phyloP scores from a whole-genome alignment of 495 filamentous ascomycete genomes.

The Neurospora sublineolata region DNA sequence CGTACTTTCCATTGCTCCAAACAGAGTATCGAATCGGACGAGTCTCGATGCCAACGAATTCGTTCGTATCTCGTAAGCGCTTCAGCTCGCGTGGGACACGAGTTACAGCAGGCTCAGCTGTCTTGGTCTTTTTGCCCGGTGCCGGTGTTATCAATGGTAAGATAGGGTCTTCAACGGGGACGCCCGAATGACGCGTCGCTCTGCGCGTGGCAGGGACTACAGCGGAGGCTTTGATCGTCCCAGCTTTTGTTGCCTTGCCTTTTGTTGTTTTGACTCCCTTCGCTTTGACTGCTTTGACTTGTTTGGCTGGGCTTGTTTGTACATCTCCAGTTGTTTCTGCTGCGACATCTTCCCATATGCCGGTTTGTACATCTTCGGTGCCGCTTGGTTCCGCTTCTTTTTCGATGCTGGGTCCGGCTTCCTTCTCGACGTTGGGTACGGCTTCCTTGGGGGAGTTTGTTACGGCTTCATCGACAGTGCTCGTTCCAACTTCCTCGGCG shows the following conservation, averaged over 20 bases:
- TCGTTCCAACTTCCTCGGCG: background rate
- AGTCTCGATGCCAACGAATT: constrained; percentile 41
- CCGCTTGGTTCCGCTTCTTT: background rate
- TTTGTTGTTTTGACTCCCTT: background rate
- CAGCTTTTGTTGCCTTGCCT: background rate
- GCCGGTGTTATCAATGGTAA: constrained; percentile 27
- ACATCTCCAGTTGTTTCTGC: background rate
- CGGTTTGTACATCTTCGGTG: background rate
- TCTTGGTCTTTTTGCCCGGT: constrained; percentile 33
- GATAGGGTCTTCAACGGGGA: constrained; percentile 33
- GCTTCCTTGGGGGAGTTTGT: background rate
- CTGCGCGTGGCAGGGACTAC: constrained; percentile 23
- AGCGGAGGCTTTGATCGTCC: constrained; percentile 6
- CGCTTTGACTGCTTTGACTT: background rate
- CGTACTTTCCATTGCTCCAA: constrained; percentile 45
- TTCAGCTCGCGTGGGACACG: constrained; percentile 36
- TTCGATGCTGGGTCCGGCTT: background rate
- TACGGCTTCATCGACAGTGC: background rate
- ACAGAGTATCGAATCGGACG: constrained; percentile 36
- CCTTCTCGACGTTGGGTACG: background rate
- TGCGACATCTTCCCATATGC: background rate
- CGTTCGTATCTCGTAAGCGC: constrained; percentile 41
- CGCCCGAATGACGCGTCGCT: constrained; percentile 32
- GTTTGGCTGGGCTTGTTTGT: background rate
- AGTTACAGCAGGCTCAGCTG: constrained; percentile 26